A percentile compares a stretch with the other conserved stretches of the same genome.
Evolutionary conservation across 2,329 filamentous ascomycete species (phyloP).

Genomic region (Thelonectria blattea): DNA sequence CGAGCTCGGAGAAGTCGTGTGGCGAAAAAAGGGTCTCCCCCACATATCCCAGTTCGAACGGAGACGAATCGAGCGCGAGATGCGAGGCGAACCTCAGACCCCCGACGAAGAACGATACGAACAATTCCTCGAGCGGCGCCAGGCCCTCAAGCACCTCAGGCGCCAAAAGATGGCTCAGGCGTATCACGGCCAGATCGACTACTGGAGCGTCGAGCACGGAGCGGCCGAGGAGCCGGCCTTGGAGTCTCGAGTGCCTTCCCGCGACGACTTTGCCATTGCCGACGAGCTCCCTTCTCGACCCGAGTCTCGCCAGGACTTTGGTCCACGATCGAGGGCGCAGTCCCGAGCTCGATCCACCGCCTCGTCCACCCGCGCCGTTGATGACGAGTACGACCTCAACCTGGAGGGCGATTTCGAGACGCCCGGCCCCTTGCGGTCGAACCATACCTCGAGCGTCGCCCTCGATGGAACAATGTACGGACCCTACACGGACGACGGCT

Average conservation of each 20-base stretch:
- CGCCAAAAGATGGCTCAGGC: slow-evolving; percentile 59
- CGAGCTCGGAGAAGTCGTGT: slow-evolving; percentile 90
- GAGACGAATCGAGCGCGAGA: slow-evolving; percentile 76
- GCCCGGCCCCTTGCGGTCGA: slow-evolving; percentile 58
- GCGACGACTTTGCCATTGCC: slow-evolving; percentile 47
- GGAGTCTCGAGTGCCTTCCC: slow-evolving; percentile 51
- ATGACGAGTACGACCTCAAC: slow-evolving; percentile 44
- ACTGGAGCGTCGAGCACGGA: slow-evolving; percentile 87
- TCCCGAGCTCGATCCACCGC: slow-evolving; percentile 56
- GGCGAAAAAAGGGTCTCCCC: slow-evolving; percentile 86
- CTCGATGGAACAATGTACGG: slow-evolving; percentile 82
- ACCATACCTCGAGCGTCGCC: slow-evolving; percentile 59
- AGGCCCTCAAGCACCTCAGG: slow-evolving; percentile 63
- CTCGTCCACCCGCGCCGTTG: slow-evolving; percentile 44
- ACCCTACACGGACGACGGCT: slow-evolving; percentile 65
- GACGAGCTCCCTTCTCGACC: slow-evolving; percentile 47
- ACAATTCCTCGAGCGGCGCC: slow-evolving; percentile 64
- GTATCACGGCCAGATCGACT: slow-evolving; percentile 62
- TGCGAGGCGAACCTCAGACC: slow-evolving; percentile 63
- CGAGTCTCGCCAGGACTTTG: slow-evolving; percentile 47
- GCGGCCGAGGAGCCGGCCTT: slow-evolving; percentile 58
- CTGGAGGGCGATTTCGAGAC: slow-evolving; percentile 62
- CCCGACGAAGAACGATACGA: slow-evolving; percentile 67
- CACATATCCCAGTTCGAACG: slow-evolving; percentile 86
- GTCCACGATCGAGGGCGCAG: slow-evolving; percentile 53